Evolutionary conservation across 1,139 yeast genomes (phyloP).

Genomic region (Debaryomyces sp.): DNA sequence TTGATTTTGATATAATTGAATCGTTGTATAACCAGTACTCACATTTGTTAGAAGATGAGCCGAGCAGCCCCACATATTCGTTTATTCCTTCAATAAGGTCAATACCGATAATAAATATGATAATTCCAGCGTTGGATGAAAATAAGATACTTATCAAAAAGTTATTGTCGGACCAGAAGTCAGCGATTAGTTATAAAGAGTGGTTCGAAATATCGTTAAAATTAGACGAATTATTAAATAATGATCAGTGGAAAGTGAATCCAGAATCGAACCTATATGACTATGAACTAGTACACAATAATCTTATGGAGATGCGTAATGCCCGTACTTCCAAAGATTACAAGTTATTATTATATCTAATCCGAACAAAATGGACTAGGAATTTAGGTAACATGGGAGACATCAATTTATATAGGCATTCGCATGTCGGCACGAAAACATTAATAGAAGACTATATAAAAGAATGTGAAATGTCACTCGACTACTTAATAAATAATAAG

Average conservation of each 20-base stretch:
- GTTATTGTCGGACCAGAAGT: slow-evolving; percentile 53
- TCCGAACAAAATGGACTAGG: slow-evolving; percentile 84
- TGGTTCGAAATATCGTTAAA: slow-evolving; percentile 70
- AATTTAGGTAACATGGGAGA: slow-evolving; percentile 90
- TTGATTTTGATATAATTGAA: slow-evolving; percentile 13
- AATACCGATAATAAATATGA: slow-evolving; percentile 30
- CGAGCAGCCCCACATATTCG: neutral
- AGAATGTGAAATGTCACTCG: slow-evolving; percentile 72
- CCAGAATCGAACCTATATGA: slow-evolving; percentile 71
- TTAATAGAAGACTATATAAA: slow-evolving; percentile 79
- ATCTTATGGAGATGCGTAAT: slow-evolving; percentile 58
- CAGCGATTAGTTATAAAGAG: slow-evolving; percentile 64
- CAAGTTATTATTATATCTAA: slow-evolving; percentile 63
- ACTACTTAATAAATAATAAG: slow-evolving; percentile 44
- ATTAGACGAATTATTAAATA: slow-evolving; percentile 65
- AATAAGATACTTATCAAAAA: slow-evolving; percentile 27
- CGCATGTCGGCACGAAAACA: slow-evolving; percentile 83
- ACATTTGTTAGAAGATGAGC: slow-evolving; percentile 8
- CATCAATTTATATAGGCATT: slow-evolving; percentile 71
- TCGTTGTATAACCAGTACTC: slow-evolving; percentile 7
- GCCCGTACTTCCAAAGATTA: slow-evolving; percentile 64
- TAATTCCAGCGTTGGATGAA: slow-evolving; percentile 31
- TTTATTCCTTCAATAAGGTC: slow-evolving; percentile 15
- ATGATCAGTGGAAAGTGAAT: slow-evolving; percentile 70
- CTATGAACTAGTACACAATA: slow-evolving; percentile 56